phyloP scores from a whole-genome alignment of 2,329 filamentous ascomycete species.

The Periconia sp. region DNA sequence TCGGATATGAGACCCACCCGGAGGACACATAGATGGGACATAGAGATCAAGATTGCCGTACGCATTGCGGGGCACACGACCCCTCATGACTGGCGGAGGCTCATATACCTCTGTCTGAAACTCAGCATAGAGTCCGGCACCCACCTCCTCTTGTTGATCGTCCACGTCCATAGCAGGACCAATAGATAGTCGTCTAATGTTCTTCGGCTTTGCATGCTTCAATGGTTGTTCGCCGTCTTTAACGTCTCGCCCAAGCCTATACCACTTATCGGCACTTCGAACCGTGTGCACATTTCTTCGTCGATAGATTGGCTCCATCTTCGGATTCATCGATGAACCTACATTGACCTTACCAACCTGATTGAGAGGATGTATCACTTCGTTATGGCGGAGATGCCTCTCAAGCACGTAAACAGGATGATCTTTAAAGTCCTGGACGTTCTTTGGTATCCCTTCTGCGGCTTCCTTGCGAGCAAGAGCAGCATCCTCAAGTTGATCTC shows the following conservation, averaged over 20 bases:
- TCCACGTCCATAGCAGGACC: slow-evolving; percentile 39
- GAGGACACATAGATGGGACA: slow-evolving; percentile 67
- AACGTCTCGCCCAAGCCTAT: slow-evolving; percentile 81
- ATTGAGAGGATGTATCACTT: slow-evolving; percentile 76
- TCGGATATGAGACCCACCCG: slow-evolving; percentile 63
- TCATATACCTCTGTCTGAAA: slow-evolving; percentile 73
- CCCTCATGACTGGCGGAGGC: slow-evolving; percentile 76
- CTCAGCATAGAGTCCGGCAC: slow-evolving; percentile 63
- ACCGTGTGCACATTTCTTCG: slow-evolving; percentile 80
- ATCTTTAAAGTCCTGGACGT: slow-evolving; percentile 84
- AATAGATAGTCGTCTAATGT: slow-evolving; percentile 29
- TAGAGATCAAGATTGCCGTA: slow-evolving; percentile 70
- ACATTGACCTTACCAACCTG: slow-evolving; percentile 79
- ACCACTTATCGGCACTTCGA: slow-evolving; percentile 87
- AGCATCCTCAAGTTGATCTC: slow-evolving; percentile 84
- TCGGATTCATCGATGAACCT: slow-evolving; percentile 62
- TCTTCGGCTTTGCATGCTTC: slow-evolving; percentile 65
- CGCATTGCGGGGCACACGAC: slow-evolving; percentile 68
- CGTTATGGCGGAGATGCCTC: slow-evolving; percentile 80
- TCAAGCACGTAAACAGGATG: slow-evolving; percentile 80
- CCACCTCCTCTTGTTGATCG: slow-evolving; percentile 49
- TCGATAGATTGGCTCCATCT: slow-evolving; percentile 80
- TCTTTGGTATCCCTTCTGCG: slow-evolving; percentile 80
- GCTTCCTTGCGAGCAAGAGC: slow-evolving; percentile 75
- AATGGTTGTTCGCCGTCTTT: slow-evolving; percentile 77